These are phyloP conservation scores for Geotrichum armillariae DNA, from an alignment of 1,139 yeast species.

Conservation along the genomic window DNA sequence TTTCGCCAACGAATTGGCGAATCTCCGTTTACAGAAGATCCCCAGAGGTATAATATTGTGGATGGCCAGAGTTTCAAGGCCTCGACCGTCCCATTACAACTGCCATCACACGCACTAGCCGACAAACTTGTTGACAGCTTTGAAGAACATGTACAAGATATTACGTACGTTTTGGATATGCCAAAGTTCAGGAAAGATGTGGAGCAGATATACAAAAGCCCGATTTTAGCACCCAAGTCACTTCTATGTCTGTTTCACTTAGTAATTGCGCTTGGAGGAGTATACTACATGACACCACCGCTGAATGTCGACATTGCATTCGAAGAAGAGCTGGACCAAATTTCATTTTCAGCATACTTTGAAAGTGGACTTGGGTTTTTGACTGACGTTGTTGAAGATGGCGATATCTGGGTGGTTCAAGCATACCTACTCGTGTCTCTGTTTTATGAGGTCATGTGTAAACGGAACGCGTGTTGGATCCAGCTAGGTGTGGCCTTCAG, in stretches of 20 bases:
- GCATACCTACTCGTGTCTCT: slow-evolving; percentile 43
- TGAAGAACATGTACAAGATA: slow-evolving; percentile 42
- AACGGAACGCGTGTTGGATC: slow-evolving; percentile 47
- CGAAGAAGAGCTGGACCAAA: slow-evolving; percentile 7
- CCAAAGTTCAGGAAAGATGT: slow-evolving; percentile 36
- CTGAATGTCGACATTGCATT: slow-evolving; percentile 1
- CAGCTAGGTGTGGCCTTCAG: slow-evolving; percentile 39
- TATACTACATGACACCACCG: slow-evolving; percentile 33
- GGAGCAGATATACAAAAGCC: slow-evolving; percentile 38
- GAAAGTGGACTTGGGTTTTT: slow-evolving; percentile 42
- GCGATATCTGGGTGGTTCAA: slow-evolving; percentile 48
- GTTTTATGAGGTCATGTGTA: slow-evolving; percentile 44
- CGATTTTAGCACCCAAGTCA: slow-evolving; percentile 32
- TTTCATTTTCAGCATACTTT: slow-evolving; percentile 30
- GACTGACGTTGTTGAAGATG: slow-evolving; percentile 39
- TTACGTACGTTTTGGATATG: slow-evolving; percentile 43
- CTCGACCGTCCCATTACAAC: slow-evolving; percentile 30
- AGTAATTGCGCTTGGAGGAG: slow-evolving; percentile 46
- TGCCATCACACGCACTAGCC: slow-evolving; percentile 39
- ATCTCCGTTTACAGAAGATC: slow-evolving; percentile 42
- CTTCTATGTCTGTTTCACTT: slow-evolving; percentile 41
- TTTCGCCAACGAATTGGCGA: slow-evolving; percentile 36
- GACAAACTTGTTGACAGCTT: slow-evolving; percentile 38
- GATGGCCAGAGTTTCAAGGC: slow-evolving; percentile 37
- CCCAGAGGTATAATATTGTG: slow-evolving; percentile 39